Percentiles rank a stretch among this genome's conserved stretches.
Conservation (phyloP, 108 stramenopile species). For the Cylindrotheca closterium region DNA sequence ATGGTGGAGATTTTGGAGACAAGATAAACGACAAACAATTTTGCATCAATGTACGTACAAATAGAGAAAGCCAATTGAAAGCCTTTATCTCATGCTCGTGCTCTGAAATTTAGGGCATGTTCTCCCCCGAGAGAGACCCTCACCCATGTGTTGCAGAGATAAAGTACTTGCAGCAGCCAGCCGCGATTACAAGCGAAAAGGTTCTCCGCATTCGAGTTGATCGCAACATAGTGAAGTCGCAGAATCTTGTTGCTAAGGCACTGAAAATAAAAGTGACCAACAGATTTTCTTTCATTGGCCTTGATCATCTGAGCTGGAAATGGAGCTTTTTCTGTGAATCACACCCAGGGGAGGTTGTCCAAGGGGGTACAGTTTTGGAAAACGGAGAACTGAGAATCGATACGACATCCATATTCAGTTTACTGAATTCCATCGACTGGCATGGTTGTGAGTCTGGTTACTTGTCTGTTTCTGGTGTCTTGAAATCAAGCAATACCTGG, state of each 20-base stretch:
- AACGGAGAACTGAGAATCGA: neutral
- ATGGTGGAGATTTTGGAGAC: conserved; percentile 94
- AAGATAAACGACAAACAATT: conserved; percentile 80
- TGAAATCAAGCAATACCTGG: conserved; percentile 31
- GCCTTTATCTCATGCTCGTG: neutral
- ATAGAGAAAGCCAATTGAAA: neutral
- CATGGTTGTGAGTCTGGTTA: neutral
- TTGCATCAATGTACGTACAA: conserved; percentile 80
- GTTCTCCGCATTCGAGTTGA: neutral
- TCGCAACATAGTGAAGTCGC: neutral
- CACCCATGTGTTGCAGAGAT: conserved; percentile 90
- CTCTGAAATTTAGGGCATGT: conserved; percentile 64
- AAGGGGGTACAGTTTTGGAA: neutral
- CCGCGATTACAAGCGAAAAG: conserved; percentile 27
- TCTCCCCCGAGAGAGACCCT: conserved; percentile 83
- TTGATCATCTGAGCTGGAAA: conserved; percentile 44
- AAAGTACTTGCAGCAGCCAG: conserved; percentile 86
- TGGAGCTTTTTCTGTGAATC: conserved; percentile 28
- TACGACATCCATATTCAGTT: neutral
- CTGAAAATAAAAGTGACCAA: conserved; percentile 37
- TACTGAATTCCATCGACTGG: too few relatives aligned
- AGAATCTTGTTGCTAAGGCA: neutral
- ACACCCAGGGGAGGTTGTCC: neutral
- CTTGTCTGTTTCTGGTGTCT: conserved; percentile 2
- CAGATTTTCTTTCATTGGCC: conserved; percentile 45